phyloP scores from a whole-genome alignment of 2,329 filamentous ascomycete species.

The Aureobasidium sp. region DNA sequence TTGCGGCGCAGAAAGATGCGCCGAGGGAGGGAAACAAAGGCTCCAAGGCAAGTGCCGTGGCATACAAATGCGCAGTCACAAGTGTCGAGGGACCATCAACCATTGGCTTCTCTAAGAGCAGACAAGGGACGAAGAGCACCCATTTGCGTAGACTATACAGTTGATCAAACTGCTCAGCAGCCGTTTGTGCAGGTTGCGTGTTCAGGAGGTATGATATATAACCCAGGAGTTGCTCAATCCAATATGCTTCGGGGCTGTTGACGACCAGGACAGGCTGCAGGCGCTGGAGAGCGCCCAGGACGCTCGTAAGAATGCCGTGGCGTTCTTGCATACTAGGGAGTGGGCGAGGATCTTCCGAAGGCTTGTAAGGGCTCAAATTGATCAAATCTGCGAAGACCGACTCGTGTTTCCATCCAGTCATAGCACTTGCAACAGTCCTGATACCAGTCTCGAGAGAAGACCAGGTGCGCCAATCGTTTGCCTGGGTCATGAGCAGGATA shows the following conservation, averaged over 20 bases:
- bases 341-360: not conserved
- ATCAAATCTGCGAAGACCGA: conserved; percentile 80
- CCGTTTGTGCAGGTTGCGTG: conserved; percentile 36
- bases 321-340: conserved; percentile 10
- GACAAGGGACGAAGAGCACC: conserved; percentile 92
- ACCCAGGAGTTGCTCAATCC: conserved; percentile 39
- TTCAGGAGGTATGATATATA: conserved; percentile 38
- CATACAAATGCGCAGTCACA: conserved; percentile 86
- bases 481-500: conserved; percentile 89
- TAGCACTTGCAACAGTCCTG: conserved; percentile 80
- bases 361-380: conserved; percentile 20
- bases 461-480: conserved; percentile 92
- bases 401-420: conserved; percentile 86
- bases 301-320: conserved; percentile 27
- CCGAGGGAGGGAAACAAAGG: conserved; percentile 87
- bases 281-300: conserved; percentile 33
- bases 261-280: conserved; percentile 34
- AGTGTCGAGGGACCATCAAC: conserved; percentile 70
- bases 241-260: conserved; percentile 38
- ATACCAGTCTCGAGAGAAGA: conserved; percentile 87
- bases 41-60: conserved; percentile 76
- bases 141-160: conserved; percentile 81
- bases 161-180: conserved; percentile 81
- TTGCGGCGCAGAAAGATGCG: conserved; percentile 61
- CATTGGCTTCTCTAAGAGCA: conserved; percentile 67